Evolutionary conservation across 2,329 filamentous ascomycete genomes (phyloP).

Genomic region (Neodidymelliopsis sp.): DNA sequence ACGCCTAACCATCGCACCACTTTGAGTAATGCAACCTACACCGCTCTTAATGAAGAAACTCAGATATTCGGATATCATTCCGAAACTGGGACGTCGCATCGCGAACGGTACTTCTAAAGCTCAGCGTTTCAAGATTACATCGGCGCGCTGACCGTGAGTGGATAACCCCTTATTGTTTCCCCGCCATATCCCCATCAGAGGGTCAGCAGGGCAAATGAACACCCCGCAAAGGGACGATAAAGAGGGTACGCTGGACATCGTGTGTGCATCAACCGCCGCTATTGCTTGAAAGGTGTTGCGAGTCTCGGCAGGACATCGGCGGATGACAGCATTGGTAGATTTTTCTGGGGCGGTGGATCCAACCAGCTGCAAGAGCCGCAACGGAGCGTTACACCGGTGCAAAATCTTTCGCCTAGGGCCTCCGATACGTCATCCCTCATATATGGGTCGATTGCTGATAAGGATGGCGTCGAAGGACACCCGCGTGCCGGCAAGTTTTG

Average conservation of each 20-base stretch:
- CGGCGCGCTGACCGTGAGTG: constrained; percentile 3
- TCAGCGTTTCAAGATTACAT: constrained; percentile 1
- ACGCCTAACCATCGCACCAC: not conserved
- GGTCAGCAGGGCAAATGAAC: constrained; percentile 17
- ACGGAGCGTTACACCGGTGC: constrained; percentile 28
- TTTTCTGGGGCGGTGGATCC: constrained; percentile 30
- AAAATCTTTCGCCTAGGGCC: constrained; percentile 39
- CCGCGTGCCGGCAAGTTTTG: constrained; percentile 2
- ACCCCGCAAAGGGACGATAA: constrained; percentile 15
- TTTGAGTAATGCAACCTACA: constrained; percentile 12
- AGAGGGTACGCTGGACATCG: constrained; percentile 20
- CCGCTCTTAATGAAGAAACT: not conserved
- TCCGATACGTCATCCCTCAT: constrained; percentile 35
- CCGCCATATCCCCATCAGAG: constrained; percentile 19
- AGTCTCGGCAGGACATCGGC: constrained; percentile 26
- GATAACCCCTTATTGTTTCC: constrained; percentile 13
- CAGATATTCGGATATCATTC: constrained; percentile 10
- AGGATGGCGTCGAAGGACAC: constrained; percentile 15
- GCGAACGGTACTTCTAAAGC: not conserved
- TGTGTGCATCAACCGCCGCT: constrained; percentile 32
- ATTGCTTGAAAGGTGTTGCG: constrained; percentile 19
- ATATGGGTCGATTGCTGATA: constrained; percentile 24
- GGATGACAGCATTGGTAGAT: constrained; percentile 28
- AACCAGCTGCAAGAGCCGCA: constrained; percentile 33
- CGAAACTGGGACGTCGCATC: constrained; percentile 3